Conservation (phyloP, 345 rosid species). For the Eutrema yunnanense region DNA sequence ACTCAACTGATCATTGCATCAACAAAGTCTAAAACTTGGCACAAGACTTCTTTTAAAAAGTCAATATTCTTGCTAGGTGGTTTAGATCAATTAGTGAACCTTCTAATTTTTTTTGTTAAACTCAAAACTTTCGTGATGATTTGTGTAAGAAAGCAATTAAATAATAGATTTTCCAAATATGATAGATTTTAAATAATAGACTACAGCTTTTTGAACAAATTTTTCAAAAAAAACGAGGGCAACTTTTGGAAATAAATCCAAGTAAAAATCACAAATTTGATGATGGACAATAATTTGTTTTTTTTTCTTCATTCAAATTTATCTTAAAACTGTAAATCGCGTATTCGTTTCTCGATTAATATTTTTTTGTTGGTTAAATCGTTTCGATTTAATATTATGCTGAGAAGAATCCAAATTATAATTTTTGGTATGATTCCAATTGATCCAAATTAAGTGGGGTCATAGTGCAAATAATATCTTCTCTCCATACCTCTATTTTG, state of each 20-base stretch:
- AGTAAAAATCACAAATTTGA: neutral
- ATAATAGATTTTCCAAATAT: neutral
- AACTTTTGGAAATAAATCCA: neutral
- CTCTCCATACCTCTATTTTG: neutral
- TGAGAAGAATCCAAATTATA: neutral
- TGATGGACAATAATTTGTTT: neutral
- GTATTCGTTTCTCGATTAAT: too few species aligned
- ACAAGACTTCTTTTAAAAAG: neutral
- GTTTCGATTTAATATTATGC: neutral
- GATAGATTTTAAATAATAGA: neutral
- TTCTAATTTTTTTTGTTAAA: neutral
- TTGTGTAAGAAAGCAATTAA: neutral
- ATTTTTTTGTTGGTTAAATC: too few species aligned
- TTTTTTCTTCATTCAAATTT: neutral
- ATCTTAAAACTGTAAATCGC: neutral
- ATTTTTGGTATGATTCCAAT: neutral
- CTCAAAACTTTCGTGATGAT: too few species aligned
- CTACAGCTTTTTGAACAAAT: neutral
- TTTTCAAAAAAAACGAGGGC: neutral
- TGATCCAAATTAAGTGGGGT: constrained; percentile 6
- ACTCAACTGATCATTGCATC: constrained; percentile 15
- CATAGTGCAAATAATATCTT: constrained; percentile 10
- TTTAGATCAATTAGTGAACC: constrained; percentile 6
- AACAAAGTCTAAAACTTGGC: neutral
- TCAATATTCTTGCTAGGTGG: neutral